phyloP scores from a whole-genome alignment of 2,329 filamentous ascomycete genomes.

The Microsporum audouinii region DNA sequence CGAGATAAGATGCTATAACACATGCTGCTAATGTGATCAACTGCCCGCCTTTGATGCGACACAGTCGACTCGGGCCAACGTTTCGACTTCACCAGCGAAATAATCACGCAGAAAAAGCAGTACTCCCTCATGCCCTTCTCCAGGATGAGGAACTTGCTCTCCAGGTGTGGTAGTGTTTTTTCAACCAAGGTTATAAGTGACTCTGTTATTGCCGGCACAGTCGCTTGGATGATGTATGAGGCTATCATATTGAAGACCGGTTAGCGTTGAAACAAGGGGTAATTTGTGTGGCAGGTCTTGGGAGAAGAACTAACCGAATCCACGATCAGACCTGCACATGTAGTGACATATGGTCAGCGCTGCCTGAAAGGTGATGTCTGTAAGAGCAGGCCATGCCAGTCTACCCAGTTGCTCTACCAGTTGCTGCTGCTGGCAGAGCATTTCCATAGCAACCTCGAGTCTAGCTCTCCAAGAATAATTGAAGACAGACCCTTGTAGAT shows the following conservation, averaged over 20 bases:
- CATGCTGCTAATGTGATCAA: constrained; percentile 27
- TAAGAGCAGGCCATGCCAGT: constrained; percentile 24
- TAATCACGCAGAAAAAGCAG: constrained; percentile 13
- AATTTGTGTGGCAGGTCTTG: background rate
- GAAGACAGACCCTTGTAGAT: constrained; percentile 20
- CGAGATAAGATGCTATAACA: constrained; percentile 27
- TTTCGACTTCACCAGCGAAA: constrained; percentile 15
- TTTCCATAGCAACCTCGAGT: constrained; percentile 28
- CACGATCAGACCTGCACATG: constrained; percentile 21
- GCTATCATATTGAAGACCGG: constrained; percentile 1
- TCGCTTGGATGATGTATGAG: constrained; percentile 12
- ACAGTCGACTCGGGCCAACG: constrained; percentile 10
- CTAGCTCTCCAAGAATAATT: constrained; percentile 26
- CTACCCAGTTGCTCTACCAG: constrained; percentile 24
- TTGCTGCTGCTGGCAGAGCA: constrained; percentile 28
- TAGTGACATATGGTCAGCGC: constrained; percentile 29
- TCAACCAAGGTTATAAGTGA: constrained; percentile 14
- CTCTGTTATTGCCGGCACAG: constrained; percentile 10
- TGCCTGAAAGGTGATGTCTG: constrained; percentile 30
- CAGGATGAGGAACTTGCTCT: constrained; percentile 15
- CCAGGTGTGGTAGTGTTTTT: constrained; percentile 13
- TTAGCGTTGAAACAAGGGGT: background rate
- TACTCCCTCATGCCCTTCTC: constrained; percentile 18
- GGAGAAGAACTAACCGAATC: constrained; percentile 16
- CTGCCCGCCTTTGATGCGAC: constrained; percentile 17